phyloP scores from a whole-genome alignment of 805 yeast species.

The Ogataea pignaliae region DNA sequence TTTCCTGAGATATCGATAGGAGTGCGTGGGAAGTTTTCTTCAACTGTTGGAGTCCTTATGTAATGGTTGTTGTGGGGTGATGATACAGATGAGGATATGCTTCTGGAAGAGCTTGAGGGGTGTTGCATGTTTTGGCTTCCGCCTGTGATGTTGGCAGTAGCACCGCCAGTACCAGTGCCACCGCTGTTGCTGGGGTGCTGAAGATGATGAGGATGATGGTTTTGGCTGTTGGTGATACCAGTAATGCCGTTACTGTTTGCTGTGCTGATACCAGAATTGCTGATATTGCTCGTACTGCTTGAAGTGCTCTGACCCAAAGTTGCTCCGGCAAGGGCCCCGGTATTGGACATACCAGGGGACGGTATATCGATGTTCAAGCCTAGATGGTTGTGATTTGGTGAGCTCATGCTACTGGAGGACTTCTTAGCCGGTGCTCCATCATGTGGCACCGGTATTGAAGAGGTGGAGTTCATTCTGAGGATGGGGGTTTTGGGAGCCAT shows the following conservation, averaged over 20 bases:
- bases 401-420: conserved; percentile 1
- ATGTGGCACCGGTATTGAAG: conserved; percentile 18
- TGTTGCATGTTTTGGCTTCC: not conserved
- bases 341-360: not conserved
- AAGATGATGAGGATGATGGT: not conserved
- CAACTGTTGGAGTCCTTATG: conserved; percentile 5
- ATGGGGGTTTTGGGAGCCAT: conserved; percentile 32
- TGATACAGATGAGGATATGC: conserved; percentile 1
- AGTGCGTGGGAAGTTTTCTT: conserved; percentile 14
- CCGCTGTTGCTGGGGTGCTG: not conserved
- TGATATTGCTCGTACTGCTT: not conserved
- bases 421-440: conserved; percentile 4
- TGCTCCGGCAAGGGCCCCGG: not conserved
- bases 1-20: conserved; percentile 12
- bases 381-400: not conserved
- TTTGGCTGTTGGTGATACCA: conserved; percentile 3
- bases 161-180: too few relatives aligned
- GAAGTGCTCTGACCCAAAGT: not conserved
- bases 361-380: conserved; percentile 3
- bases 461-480: conserved; percentile 27
- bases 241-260: not conserved
- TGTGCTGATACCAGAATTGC: not conserved
- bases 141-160: too few relatives aligned
- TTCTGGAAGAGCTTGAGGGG: not conserved
- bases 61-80: not conserved